Conservation (phyloP, 2,329 filamentous ascomycete genomes). For the Ophiostoma ulmi region DNA sequence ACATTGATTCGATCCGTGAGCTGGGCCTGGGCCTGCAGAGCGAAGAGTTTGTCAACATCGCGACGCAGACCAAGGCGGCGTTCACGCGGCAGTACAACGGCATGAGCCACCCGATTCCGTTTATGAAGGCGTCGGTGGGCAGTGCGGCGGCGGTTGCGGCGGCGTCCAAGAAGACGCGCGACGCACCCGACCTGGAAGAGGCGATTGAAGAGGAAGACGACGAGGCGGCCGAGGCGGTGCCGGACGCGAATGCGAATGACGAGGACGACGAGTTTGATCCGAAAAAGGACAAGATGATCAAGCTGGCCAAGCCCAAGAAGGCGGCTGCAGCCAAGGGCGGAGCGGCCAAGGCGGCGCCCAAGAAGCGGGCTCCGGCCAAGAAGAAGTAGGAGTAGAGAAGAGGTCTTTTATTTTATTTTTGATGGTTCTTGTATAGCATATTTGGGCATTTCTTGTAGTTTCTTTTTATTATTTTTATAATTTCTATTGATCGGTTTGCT, state of each 20-base stretch:
- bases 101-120: constrained; percentile 82
- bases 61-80: constrained; percentile 76
- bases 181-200: constrained; percentile 90
- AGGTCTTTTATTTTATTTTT: background rate
- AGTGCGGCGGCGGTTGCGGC: constrained; percentile 58
- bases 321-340: constrained; percentile 48
- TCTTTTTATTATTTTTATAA: background rate
- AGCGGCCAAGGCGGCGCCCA: constrained; percentile 25
- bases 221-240: constrained; percentile 57
- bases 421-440: background rate
- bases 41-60: constrained; percentile 69
- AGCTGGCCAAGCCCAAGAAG: constrained; percentile 71
- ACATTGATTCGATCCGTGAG: constrained; percentile 89
- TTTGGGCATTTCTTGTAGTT: background rate
- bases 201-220: constrained; percentile 92
- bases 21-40: constrained; percentile 82
- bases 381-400: background rate
- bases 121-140: constrained; percentile 81
- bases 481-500: background rate
- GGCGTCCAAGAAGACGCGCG: constrained; percentile 54
- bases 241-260: constrained; percentile 61
- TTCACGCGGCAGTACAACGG: constrained; percentile 87
- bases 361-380: constrained; percentile 33
- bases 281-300: constrained; percentile 94
- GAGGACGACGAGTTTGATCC: constrained; percentile 76